Percentiles rank a stretch among this genome's conserved stretches.
Evolutionary conservation across 169 alveolate genomes (phyloP).

Genomic region (Pseudocohnilembus persalinus): DNA sequence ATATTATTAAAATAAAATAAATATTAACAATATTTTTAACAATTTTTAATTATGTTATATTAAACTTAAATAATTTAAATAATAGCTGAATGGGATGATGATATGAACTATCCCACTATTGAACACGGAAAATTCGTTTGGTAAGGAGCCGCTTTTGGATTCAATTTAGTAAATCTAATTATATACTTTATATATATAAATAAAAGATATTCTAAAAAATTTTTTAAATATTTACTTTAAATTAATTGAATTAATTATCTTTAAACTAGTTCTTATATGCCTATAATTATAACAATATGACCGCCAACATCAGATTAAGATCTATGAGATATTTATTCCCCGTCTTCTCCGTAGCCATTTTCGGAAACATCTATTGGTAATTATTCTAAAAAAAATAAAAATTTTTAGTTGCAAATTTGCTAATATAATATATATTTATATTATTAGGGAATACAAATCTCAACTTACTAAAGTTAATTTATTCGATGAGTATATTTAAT

Average conservation of each 20-base stretch:
- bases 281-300: constrained; percentile 59
- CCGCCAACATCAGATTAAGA: constrained; percentile 47
- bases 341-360: constrained; percentile 30
- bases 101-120: constrained; percentile 67
- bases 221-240: not conserved
- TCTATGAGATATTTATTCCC: constrained; percentile 49
- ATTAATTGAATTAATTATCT: not conserved
- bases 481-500: constrained; percentile 70
- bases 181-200: not conserved
- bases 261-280: constrained; percentile 53
- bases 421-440: not conserved
- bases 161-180: constrained; percentile 39
- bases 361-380: constrained; percentile 36
- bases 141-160: constrained; percentile 43
- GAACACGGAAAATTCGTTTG: constrained; percentile 51
- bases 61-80: not conserved
- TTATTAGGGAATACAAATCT: constrained; percentile 51
- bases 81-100: constrained; percentile 80
- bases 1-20: too few species aligned
- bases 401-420: not conserved
- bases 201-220: too few species aligned
- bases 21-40: not conserved
- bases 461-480: constrained; percentile 66
- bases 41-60: too few species aligned
- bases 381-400: not conserved